Evolutionary conservation across 2,329 filamentous ascomycete genomes (phyloP), one percentile per base, ranked within the genome.

Genomic region (Diaporthe australafricana): DNA sequence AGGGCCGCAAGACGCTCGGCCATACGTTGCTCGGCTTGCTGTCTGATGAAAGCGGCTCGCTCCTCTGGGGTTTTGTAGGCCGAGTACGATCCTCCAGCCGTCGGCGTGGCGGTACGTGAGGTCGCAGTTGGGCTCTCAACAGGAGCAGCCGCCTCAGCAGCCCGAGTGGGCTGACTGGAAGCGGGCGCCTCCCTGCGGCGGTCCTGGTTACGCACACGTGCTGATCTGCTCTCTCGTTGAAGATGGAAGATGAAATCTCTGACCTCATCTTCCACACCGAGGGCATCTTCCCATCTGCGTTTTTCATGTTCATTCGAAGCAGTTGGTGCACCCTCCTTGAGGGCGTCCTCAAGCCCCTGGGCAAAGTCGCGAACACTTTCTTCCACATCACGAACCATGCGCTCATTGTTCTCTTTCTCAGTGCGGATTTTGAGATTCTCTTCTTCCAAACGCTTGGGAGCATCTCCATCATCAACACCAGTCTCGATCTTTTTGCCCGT

Each of bases 191-290:
- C 81, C 25, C 84, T 81, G 32, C 86, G 85, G 70, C 84, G 87
- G 73, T 91, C 91, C 79, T 88, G 90, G 62, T 85, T 83, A 72
- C 89, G 87, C 71, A 97, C 84, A 72, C 92, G 91, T 68, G 94
- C 87, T 75, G 94, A 88, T 75, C 95, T 91, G 80, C 94, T 97
- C 74, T 92, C 93, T 73, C 96, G 91, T 80, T 98, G 95, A 68
- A 99, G 85, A 76, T 98, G 96, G 80, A 96, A 98, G 80, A 99
- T 99, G 82, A 99, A 98, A 79, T 99, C 96, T 78, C 95, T 94
- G 74, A 98, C 93, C 78, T 98, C 95, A 78, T 99, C 96, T 80
- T 99, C 96, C 35, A 99, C 96, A 35, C 96, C 96, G 47, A 99
- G 87, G 12, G 91, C 96, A 82, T 99, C 96, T 77, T 99, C 95